These are phyloP conservation scores for Ustilago cynodontis DNA, from an alignment of 1,284 basidiomycete genomes.

Conservation along the genomic window DNA sequence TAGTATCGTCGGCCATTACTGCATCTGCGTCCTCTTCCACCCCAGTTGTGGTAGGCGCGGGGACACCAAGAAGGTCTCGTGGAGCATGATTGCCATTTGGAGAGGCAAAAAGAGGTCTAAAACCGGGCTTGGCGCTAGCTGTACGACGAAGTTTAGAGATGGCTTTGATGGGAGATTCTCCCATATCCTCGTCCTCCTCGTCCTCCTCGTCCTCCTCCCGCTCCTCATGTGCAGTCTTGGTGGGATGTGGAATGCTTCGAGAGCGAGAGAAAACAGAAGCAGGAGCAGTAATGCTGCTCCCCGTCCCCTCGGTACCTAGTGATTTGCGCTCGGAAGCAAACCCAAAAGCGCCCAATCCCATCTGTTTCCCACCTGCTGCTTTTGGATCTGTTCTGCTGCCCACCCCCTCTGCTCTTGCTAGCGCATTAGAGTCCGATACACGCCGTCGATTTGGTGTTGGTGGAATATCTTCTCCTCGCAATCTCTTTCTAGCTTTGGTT, in stretches of 20 bases:
- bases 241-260: background rate
- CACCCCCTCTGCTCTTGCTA: background rate
- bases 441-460: conserved; percentile 33
- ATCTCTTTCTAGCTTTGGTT: conserved; percentile 61
- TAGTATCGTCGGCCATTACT: conserved; percentile 15
- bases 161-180: conserved; percentile 35
- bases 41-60: background rate
- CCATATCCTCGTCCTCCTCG: conserved; percentile 8
- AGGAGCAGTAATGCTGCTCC: conserved; percentile 5
- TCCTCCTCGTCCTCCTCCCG: conserved; percentile 21
- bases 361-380: conserved; percentile 6
- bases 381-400: conserved; percentile 19
- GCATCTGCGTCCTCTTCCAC: conserved; percentile 15
- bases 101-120: conserved; percentile 42
- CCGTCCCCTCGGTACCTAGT: background rate
- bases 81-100: conserved; percentile 23
- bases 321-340: conserved; percentile 24
- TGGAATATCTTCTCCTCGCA: conserved; percentile 62
- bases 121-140: conserved; percentile 12
- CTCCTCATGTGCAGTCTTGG: background rate
- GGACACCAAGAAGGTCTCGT: conserved; percentile 10
- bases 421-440: background rate
- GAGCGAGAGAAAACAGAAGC: conserved; percentile 14
- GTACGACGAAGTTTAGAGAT: conserved; percentile 12
- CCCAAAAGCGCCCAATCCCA: conserved; percentile 24